Evolutionary conservation across 192 early-diverging fungal species (phyloP), one percentile per base, ranked within the genome.

Genomic region (Blastocladiella britannica): DNA sequence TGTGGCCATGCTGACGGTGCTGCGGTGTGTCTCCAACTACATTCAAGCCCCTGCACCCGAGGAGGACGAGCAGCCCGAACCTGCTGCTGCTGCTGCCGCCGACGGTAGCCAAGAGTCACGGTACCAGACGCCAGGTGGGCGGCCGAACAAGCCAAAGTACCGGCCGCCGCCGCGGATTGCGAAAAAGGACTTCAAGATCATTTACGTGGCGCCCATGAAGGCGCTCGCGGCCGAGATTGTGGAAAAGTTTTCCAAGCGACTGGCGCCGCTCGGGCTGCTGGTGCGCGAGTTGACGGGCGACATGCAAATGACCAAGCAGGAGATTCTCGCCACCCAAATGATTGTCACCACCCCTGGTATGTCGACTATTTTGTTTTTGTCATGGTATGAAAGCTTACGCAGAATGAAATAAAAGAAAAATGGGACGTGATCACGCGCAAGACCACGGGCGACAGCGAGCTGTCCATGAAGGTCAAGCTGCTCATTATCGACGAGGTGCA

Each of bases 401-500:
- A n/a, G n/a, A n/a, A n/a, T n/a, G n/a, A n/a, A n/a, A n/a, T n/a
- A n/a, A n/a, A n/a, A n/a, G 95, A 99, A 66, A 99, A 96, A 56
- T 99, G 95, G 95, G 95, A 99, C 72, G 95, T 96, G 9, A 89
- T 99, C 8, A 99, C 95, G 23, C 80, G 95, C 58, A 99, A 99
- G 66, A 76, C 82, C 31, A 85, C 81, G 20, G 93, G 95, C 24
- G 95, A 99, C 73, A 85, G 81, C 12, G 91, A 96, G 60, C 75
- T 99, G 8, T 79, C 80, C 4, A 74, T 88, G 62, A 91, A 89
- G 72, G 91, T 97, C 8, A 77, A 79, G 28, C 72, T 98, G 53
- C 71, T 98, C 43, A 95, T 98, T 57, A 84, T 95, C 59, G 94
- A 98, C 70, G 94, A 98, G 70, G 90, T 98, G 23, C 94, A 98